A percentile compares a stretch with the other conserved stretches of the same genome.
Evolutionary conservation across 345 rosid species (phyloP).

Genomic region (Corymbia maculata): DNA sequence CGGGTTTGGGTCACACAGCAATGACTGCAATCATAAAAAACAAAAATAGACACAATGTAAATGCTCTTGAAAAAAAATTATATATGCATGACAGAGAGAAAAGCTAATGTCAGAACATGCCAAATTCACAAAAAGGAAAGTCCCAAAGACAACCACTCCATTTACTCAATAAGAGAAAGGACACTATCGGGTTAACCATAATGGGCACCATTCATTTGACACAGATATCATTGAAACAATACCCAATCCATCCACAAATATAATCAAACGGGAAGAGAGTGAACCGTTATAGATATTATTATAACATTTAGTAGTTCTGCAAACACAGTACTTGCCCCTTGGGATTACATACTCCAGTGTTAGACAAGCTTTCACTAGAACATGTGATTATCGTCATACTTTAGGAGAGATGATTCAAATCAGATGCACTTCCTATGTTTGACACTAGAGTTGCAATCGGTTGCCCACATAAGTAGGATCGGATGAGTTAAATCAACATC

Average conservation of each 20-base stretch:
- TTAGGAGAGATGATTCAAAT: neutral
- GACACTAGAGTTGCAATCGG: neutral
- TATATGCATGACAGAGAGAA: neutral
- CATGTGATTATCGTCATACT: neutral
- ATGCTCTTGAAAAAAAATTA: neutral
- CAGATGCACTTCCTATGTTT: neutral
- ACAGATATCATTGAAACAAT: neutral
- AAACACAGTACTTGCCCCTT: neutral
- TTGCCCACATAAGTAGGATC: neutral
- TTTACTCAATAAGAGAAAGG: neutral
- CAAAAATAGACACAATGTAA: neutral
- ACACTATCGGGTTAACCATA: neutral
- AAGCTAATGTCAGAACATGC: neutral
- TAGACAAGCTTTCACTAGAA: neutral
- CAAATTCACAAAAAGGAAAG: neutral
- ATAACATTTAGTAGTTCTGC: neutral
- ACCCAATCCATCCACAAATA: neutral
- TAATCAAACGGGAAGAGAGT: neutral
- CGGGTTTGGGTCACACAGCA: conserved; percentile 95
- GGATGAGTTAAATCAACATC: neutral
- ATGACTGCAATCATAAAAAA: conserved; percentile 36
- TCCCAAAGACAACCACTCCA: neutral
- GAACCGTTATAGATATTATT: neutral
- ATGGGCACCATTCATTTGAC: neutral
- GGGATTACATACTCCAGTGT: neutral